Evolutionary conservation across 1,139 yeast genomes (phyloP).

Genomic region (Geotrichum europaeum): DNA sequence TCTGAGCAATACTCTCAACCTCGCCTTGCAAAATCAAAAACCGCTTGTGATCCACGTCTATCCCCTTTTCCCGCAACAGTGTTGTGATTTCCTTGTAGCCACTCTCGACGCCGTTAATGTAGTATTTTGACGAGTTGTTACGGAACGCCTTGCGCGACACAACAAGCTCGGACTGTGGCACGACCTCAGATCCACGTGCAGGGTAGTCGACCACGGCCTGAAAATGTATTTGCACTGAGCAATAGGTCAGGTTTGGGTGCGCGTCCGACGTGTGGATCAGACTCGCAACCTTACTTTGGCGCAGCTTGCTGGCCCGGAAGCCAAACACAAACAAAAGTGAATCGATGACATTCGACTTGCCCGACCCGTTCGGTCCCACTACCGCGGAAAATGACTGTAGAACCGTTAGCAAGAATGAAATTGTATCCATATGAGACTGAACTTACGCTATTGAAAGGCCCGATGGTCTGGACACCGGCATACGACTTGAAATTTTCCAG

Average conservation of each 20-base stretch:
- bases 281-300: conserved; percentile 88
- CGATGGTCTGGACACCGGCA: conserved; percentile 90
- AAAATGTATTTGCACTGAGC: conserved; percentile 93
- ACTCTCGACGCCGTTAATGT: conserved; percentile 62
- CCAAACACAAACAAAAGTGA: conserved; percentile 95
- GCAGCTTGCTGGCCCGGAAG: conserved; percentile 91
- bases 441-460: conserved; percentile 68
- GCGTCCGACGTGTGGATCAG: conserved; percentile 77
- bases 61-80: conserved; percentile 70
- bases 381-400: conserved; percentile 83
- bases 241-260: conserved; percentile 58
- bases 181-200: conserved; percentile 35
- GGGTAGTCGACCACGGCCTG: conserved; percentile 65
- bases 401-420: conserved; percentile 10
- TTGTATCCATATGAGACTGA: background rate
- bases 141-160: conserved; percentile 74
- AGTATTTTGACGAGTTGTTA: conserved; percentile 75
- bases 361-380: conserved; percentile 99
- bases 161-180: conserved; percentile 53
- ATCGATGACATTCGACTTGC: conserved; percentile 95
- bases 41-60: conserved; percentile 91
- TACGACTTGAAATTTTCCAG: conserved; percentile 88
- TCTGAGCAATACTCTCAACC: conserved; percentile 96
- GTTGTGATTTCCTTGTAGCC: conserved; percentile 30
- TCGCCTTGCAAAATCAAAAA: conserved; percentile 95